Evolutionary conservation across 192 early-diverging fungal species (phyloP).

Genomic region (Backusella sp.): DNA sequence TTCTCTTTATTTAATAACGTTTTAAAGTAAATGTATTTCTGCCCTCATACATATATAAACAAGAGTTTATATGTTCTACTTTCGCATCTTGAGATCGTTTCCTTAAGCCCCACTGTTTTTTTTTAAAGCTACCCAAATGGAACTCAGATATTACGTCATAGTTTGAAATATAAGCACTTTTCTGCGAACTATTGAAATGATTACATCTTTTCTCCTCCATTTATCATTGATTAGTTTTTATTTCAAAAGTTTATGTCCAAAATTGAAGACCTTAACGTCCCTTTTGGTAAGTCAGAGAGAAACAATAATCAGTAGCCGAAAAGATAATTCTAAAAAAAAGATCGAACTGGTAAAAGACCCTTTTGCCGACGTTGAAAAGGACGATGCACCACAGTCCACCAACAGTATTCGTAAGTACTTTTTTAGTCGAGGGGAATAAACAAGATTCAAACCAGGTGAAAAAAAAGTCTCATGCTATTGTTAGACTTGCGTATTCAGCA

Average conservation of each 20-base stretch:
- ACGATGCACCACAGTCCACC: slow-evolving; percentile 26
- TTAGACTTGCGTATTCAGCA: slow-evolving; percentile 97
- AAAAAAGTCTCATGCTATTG: background rate
- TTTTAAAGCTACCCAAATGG: background rate
- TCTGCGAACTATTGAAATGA: background rate
- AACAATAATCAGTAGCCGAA: background rate
- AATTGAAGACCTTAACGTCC: slow-evolving; percentile 29
- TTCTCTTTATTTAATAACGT: too few relatives aligned
- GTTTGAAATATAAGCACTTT: background rate
- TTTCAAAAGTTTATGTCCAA: slow-evolving; percentile 19
- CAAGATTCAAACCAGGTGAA: too few relatives aligned
- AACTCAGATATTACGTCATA: background rate
- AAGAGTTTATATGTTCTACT: too few relatives aligned
- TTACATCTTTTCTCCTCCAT: background rate
- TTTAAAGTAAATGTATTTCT: too few relatives aligned
- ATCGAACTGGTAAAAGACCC: slow-evolving; percentile 22
- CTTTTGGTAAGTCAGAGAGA: slow-evolving; percentile 16
- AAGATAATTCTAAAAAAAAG: background rate
- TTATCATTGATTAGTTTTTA: background rate
- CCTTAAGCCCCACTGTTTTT: background rate
- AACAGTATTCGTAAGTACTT: slow-evolving; percentile 46
- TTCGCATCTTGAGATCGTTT: background rate
- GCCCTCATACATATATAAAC: too few relatives aligned
- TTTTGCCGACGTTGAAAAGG: slow-evolving; percentile 42
- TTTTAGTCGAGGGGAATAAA: background rate